phyloP scores from a whole-genome alignment of 129 eudicot genomes.

The Rutidosis leptorrhynchoides region DNA sequence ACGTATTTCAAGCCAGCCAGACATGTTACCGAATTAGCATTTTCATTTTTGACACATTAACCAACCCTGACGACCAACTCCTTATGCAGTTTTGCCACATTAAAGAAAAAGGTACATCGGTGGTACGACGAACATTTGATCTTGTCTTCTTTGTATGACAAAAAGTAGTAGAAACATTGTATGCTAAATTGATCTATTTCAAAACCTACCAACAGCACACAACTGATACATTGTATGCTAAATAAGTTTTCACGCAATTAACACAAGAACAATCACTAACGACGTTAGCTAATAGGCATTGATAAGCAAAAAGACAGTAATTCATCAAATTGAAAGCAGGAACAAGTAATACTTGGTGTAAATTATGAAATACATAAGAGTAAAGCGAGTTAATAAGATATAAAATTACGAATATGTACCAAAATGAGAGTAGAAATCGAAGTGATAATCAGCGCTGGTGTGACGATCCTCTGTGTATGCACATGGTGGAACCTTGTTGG shows the following conservation, averaged over 20 bases:
- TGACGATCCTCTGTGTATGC: conserved; percentile 52
- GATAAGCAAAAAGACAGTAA: too few species aligned
- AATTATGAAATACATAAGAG: not conserved
- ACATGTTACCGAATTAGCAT: not conserved
- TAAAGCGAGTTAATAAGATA: not conserved
- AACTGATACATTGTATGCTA: too few species aligned
- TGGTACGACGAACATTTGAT: not conserved
- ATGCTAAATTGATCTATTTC: too few species aligned
- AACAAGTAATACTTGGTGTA: not conserved
- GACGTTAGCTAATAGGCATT: too few species aligned
- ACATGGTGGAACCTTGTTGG: conserved; percentile 57
- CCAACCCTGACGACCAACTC: not conserved
- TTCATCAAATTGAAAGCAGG: not conserved
- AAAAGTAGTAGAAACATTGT: too few species aligned
- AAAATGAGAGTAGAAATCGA: conserved; percentile 95
- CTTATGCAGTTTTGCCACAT: not conserved
- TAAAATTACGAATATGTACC: conserved; percentile 37
- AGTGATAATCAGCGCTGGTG: conserved; percentile 96
- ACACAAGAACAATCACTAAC: too few species aligned
- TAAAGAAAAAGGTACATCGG: not conserved
- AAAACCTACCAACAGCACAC: too few species aligned
- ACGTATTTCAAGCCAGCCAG: not conserved
- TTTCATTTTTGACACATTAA: not conserved
- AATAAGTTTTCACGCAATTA: too few species aligned
- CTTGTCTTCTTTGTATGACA: too few species aligned